Evolutionary conservation across 768 basidiomycete species (phyloP).

Genomic region (Kwoniella shandongensis): DNA sequence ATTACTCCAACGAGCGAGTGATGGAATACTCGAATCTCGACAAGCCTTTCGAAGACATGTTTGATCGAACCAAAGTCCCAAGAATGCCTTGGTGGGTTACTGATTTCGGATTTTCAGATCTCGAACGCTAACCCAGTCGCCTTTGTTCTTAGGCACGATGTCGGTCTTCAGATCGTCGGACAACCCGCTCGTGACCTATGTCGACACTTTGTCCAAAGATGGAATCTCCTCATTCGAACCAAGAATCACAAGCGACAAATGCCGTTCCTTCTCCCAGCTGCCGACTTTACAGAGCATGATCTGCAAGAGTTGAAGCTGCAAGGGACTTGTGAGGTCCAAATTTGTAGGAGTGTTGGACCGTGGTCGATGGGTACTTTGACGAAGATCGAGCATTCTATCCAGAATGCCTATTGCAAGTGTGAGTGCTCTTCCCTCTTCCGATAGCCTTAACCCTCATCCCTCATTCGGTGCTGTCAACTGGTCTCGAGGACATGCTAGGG

Average conservation of each 20-base stretch:
- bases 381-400: slow-evolving; percentile 84
- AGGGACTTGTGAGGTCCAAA: slow-evolving; percentile 95
- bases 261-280: slow-evolving; percentile 90
- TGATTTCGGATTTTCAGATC: neutral
- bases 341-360: slow-evolving; percentile 89
- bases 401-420: slow-evolving; percentile 92
- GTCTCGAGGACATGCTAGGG: no score
- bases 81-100: slow-evolving; percentile 87
- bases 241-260: slow-evolving; percentile 87
- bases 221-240: slow-evolving; percentile 11
- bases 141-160: slow-evolving; percentile 74
- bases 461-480: no score
- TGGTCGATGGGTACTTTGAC: slow-evolving; percentile 93
- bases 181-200: slow-evolving; percentile 92
- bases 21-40: slow-evolving; percentile 79
- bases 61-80: slow-evolving; percentile 81
- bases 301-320: slow-evolving; percentile 76
- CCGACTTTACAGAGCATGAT: slow-evolving; percentile 83
- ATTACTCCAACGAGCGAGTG: slow-evolving; percentile 87
- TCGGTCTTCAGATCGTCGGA: slow-evolving; percentile 91
- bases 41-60: slow-evolving; percentile 93
- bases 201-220: slow-evolving; percentile 87
- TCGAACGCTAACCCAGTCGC: slow-evolving; percentile 1
- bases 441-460: neutral
- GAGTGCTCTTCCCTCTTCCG: slow-evolving; percentile 3